Evolutionary conservation across 2,329 filamentous ascomycete species (phyloP).

Genomic region (Colletotrichum sp.): DNA sequence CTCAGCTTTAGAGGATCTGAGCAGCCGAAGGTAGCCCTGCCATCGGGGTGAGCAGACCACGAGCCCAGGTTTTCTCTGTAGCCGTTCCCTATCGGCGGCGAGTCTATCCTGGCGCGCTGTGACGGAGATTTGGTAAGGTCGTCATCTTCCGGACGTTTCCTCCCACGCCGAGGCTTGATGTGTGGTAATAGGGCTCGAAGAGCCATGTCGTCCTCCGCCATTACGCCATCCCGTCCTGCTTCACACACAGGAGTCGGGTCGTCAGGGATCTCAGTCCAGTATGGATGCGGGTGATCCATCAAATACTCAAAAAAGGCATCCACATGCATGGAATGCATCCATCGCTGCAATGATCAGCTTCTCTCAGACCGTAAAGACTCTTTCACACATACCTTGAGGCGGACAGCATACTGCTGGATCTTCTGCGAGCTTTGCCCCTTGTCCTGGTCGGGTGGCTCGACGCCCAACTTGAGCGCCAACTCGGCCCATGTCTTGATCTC

Average conservation of each 20-base stretch:
- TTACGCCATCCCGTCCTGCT: slow-evolving; percentile 78
- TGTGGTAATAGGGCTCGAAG: slow-evolving; percentile 84
- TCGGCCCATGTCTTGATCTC: slow-evolving; percentile 95
- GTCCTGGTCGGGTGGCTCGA: slow-evolving; percentile 79
- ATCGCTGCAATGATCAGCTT: slow-evolving; percentile 61
- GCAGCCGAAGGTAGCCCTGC: slow-evolving; percentile 33
- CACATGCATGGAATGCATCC: slow-evolving; percentile 97
- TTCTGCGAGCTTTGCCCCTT: slow-evolving; percentile 92
- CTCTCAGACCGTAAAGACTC: neutral
- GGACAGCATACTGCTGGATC: slow-evolving; percentile 91
- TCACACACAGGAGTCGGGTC: slow-evolving; percentile 66
- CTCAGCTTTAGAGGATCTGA: slow-evolving; percentile 41
- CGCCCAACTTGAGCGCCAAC: slow-evolving; percentile 83
- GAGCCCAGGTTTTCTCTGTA: slow-evolving; percentile 45
- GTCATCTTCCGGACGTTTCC: slow-evolving; percentile 68
- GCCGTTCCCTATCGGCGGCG: slow-evolving; percentile 4
- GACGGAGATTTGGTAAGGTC: slow-evolving; percentile 52
- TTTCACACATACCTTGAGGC: slow-evolving; percentile 71
- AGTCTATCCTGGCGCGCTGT: slow-evolving; percentile 58
- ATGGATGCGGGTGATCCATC: slow-evolving; percentile 76
- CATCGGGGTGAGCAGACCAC: slow-evolving; percentile 53
- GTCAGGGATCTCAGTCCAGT: slow-evolving; percentile 78
- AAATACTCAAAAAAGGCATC: slow-evolving; percentile 95
- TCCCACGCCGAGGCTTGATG: slow-evolving; percentile 66
- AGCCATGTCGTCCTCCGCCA: slow-evolving; percentile 86